Evolutionary conservation across 352 stramenopile species (phyloP).

Genomic region (Globisporangium spiculum): DNA sequence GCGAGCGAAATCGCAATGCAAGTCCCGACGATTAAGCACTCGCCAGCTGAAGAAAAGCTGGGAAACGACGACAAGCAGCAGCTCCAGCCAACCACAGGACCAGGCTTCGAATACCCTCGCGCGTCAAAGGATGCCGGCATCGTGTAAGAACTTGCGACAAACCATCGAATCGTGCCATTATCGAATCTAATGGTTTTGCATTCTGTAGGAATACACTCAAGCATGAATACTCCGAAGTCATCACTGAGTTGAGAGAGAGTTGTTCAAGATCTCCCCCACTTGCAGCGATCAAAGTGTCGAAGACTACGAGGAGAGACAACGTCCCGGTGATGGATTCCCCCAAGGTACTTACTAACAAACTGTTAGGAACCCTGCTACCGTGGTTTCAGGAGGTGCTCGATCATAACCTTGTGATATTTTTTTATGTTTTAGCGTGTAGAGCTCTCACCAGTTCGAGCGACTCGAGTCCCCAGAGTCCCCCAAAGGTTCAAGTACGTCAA

Average conservation of each 20-base stretch:
- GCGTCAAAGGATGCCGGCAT: not conserved
- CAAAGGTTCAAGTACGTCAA: conserved; percentile 18
- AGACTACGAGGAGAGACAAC: not conserved
- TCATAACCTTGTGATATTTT: not conserved
- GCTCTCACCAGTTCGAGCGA: conserved; percentile 2
- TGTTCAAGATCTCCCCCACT: not conserved
- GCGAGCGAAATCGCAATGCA: conserved; percentile 11
- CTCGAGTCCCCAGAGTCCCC: not conserved
- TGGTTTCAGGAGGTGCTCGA: not conserved
- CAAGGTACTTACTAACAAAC: not conserved
- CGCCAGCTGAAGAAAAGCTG: not conserved
- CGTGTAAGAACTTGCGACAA: not conserved
- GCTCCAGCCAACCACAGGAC: not conserved
- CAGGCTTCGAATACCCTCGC: not conserved
- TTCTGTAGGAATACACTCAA: not conserved
- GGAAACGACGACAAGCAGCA: not conserved
- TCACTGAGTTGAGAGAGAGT: not conserved
- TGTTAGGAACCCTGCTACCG: too few relatives aligned
- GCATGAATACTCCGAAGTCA: not conserved
- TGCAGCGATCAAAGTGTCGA: not conserved
- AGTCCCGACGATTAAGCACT: not conserved
- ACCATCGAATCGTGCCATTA: not conserved
- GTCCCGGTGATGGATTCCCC: not conserved
- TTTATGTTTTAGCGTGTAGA: not conserved
- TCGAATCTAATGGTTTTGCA: not conserved